phyloP scores from a whole-genome alignment of 139 green algal genomes.

The Micractinium sp. region DNA sequence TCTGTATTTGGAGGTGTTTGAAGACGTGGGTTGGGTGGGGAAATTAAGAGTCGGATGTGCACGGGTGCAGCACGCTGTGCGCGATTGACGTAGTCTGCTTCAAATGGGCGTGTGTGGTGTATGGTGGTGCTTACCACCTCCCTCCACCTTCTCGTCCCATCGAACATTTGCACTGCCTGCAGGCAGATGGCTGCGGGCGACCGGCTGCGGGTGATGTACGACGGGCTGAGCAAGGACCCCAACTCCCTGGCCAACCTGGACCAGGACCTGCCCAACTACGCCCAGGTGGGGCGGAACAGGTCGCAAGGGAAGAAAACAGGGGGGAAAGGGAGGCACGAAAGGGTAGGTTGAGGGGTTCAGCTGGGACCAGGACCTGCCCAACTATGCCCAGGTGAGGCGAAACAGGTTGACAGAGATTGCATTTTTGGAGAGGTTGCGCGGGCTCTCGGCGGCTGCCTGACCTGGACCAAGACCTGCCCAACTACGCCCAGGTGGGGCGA shows the following conservation, averaged over 20 bases:
- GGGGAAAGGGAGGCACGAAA: not conserved
- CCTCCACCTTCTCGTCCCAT: not conserved
- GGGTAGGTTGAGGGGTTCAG: constrained; percentile 52
- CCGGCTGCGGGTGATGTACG: constrained; percentile 91
- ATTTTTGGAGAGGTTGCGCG: not conserved
- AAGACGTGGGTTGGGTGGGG: not conserved
- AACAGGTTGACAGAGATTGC: too few species aligned
- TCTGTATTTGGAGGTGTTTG: not conserved
- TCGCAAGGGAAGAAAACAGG: too few species aligned
- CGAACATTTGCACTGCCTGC: constrained; percentile 3
- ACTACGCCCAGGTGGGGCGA: constrained; percentile 88
- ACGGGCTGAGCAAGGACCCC: constrained; percentile 94
- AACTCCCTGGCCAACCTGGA: constrained; percentile 97
- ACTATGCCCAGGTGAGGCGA: constrained; percentile 88
- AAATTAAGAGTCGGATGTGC: not conserved
- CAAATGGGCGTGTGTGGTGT: not conserved
- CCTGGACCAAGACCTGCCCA: constrained; percentile 98
- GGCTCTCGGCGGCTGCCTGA: too few species aligned
- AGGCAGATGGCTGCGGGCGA: constrained; percentile 82
- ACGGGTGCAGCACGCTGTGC: not conserved
- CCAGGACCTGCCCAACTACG: constrained; percentile 99
- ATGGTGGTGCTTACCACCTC: too few species aligned
- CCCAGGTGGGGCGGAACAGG: constrained; percentile 84
- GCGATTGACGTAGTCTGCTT: not conserved
- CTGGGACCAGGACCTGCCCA: constrained; percentile 98